Percentiles rank a stretch among this genome's conserved stretches.
Evolutionary conservation across 352 stramenopile genomes (phyloP).

Genomic region (Globisporangium irregulare): DNA sequence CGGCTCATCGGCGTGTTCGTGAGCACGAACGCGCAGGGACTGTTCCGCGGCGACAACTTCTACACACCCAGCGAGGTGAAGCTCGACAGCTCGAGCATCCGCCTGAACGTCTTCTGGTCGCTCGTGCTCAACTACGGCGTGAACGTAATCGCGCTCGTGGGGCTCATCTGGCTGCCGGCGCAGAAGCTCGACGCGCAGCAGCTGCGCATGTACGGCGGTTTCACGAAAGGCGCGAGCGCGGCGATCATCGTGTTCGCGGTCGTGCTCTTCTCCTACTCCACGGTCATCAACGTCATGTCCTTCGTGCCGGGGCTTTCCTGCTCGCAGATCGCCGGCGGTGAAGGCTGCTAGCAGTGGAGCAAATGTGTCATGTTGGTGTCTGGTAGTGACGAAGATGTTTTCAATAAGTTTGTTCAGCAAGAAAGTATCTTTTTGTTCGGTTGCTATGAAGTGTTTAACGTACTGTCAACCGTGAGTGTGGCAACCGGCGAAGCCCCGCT

Average conservation of each 20-base stretch:
- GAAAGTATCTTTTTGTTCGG: background rate
- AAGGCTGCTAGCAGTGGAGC: constrained; percentile 23
- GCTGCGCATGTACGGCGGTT: constrained; percentile 58
- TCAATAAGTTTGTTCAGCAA: background rate
- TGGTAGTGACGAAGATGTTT: background rate
- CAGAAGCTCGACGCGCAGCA: constrained; percentile 73
- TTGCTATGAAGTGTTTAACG: background rate
- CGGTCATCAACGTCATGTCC: constrained; percentile 39
- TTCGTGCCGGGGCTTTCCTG: constrained; percentile 34
- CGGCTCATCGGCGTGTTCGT: constrained; percentile 17
- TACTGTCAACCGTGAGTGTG: too few relatives aligned
- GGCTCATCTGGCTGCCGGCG: constrained; percentile 31
- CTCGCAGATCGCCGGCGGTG: constrained; percentile 30
- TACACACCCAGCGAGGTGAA: constrained; percentile 11
- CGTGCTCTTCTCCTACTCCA: constrained; percentile 48
- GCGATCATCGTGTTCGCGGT: constrained; percentile 32
- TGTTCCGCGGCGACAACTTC: constrained; percentile 14
- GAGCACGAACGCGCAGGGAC: constrained; percentile 14
- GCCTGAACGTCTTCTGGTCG: constrained; percentile 14
- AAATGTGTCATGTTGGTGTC: background rate
- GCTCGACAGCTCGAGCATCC: constrained; percentile 10
- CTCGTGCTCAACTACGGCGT: constrained; percentile 20
- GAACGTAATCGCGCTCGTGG: constrained; percentile 13
- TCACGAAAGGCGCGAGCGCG: constrained; percentile 46
- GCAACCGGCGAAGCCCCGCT: too few relatives aligned